Evolutionary conservation across 345 rosid species (phyloP).

Genomic region (Trapa bicornis): DNA sequence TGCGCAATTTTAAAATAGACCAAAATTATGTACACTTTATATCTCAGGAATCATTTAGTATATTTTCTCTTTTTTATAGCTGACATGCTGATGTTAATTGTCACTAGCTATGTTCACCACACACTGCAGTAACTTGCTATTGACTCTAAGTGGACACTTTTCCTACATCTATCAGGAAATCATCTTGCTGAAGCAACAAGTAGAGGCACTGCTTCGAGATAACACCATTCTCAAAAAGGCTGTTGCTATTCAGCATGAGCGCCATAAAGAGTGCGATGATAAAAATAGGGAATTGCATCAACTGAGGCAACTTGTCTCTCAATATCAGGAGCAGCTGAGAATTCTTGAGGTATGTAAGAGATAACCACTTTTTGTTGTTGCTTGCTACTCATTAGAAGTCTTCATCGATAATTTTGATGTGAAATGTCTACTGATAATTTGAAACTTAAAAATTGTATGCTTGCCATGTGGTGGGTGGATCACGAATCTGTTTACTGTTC

Average conservation of each 20-base stretch:
- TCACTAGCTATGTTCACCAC: not conserved
- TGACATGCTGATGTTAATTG: not conserved
- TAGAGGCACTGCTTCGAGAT: slow-evolving; percentile 50
- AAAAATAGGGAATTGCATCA: slow-evolving; percentile 46
- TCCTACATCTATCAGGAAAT: slow-evolving; percentile 39
- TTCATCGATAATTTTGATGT: not conserved
- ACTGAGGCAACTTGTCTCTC: slow-evolving; percentile 54
- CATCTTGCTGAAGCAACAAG: slow-evolving; percentile 51
- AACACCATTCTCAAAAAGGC: slow-evolving; percentile 73
- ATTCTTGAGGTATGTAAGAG: slow-evolving; percentile 46
- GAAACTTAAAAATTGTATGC: not conserved
- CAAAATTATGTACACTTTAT: too few species aligned
- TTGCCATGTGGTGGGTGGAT: not conserved
- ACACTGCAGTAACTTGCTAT: not conserved
- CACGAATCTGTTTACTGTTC: not conserved
- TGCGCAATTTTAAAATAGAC: too few species aligned
- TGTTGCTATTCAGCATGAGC: slow-evolving; percentile 78
- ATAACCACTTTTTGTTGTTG: not conserved
- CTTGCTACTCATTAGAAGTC: not conserved
- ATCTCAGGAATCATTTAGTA: too few species aligned
- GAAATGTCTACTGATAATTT: not conserved
- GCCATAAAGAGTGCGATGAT: slow-evolving; percentile 56
- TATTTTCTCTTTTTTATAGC: not conserved
- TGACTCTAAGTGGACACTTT: not conserved
- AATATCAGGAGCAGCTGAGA: slow-evolving; percentile 68